Percentiles rank a stretch among this genome's conserved stretches.
Evolutionary conservation across 176 grass and related monocot species (phyloP).

Genomic region (Olyra latifolia): DNA sequence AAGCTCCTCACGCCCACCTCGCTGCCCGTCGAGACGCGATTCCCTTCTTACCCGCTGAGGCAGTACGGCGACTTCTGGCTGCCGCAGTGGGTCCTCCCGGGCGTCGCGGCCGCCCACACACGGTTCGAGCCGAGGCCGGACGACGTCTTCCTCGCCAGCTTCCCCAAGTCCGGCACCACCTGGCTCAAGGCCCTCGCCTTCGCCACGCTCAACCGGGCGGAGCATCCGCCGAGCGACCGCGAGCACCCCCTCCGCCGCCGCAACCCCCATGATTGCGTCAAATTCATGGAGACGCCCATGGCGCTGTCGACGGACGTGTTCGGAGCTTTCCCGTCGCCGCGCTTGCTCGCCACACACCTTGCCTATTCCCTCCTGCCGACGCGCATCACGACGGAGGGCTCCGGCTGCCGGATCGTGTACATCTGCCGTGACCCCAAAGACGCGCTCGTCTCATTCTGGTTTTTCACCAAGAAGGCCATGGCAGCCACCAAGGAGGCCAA

Average conservation of each 20-base stretch:
- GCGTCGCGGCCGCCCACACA: not conserved
- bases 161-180: conserved; percentile 44
- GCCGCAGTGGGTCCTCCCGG: not conserved
- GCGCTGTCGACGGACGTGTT: not conserved
- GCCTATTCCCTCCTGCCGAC: conserved; percentile 23
- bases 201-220: not conserved
- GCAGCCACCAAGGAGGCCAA: no score
- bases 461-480: no score
- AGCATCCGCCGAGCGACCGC: not conserved
- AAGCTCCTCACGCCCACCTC: no score
- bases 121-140: not conserved
- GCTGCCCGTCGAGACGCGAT: no score
- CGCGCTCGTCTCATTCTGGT: no score
- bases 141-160: conserved; percentile 22
- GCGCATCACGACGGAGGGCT: not conserved
- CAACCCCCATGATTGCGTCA: conserved; percentile 37
- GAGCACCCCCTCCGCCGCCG: not conserved
- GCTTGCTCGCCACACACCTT: not conserved
- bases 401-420: no score
- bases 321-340: no score
- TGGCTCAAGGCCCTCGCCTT: conserved; percentile 38
- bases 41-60: no score
- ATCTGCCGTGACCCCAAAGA: no score
- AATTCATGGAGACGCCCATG: not conserved
- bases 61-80: conserved; percentile 34